A percentile compares a stretch with the other conserved stretches of the same genome.
Evolutionary conservation across 805 yeast genomes (phyloP).

Genomic region (Candida verbasci): DNA sequence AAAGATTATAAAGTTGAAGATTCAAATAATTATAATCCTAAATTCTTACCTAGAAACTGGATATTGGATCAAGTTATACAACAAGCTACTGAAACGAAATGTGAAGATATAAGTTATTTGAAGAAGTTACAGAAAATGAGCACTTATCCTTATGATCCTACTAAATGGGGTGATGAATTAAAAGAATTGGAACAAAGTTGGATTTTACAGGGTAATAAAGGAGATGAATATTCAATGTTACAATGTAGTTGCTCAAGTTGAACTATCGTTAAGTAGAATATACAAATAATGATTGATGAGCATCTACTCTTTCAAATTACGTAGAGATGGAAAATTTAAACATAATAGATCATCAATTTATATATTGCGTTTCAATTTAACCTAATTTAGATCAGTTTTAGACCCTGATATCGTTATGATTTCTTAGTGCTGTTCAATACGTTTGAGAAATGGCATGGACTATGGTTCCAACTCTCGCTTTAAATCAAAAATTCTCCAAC

Average conservation of each 20-base stretch:
- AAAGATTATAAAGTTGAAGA: conserved; percentile 16
- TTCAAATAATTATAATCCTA: conserved; percentile 54
- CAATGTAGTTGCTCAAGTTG: conserved; percentile 70
- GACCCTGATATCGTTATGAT: no score
- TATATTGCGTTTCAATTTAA: no score
- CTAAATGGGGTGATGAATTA: conserved; percentile 63
- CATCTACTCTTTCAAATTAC: no score
- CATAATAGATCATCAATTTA: no score
- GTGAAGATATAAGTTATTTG: conserved; percentile 46
- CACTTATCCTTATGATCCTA: conserved; percentile 63
- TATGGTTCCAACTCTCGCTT: no score
- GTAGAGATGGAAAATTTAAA: no score
- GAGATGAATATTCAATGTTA: conserved; percentile 52
- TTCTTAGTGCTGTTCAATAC: no score
- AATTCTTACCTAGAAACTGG: conserved; percentile 82
- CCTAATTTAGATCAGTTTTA: no score
- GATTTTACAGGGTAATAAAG: conserved; percentile 47
- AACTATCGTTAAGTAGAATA: not conserved
- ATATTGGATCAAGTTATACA: conserved; percentile 78
- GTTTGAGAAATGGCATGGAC: no score
- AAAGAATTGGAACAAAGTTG: conserved; percentile 57
- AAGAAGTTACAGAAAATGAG: conserved; percentile 68
- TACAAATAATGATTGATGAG: no score
- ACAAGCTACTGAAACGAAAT: conserved; percentile 46
- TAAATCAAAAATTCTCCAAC: no score